Evolutionary conservation across 2,329 filamentous ascomycete genomes (phyloP), one percentile per base, ranked within the genome.

Genomic region (Sporothrix phasma): DNA sequence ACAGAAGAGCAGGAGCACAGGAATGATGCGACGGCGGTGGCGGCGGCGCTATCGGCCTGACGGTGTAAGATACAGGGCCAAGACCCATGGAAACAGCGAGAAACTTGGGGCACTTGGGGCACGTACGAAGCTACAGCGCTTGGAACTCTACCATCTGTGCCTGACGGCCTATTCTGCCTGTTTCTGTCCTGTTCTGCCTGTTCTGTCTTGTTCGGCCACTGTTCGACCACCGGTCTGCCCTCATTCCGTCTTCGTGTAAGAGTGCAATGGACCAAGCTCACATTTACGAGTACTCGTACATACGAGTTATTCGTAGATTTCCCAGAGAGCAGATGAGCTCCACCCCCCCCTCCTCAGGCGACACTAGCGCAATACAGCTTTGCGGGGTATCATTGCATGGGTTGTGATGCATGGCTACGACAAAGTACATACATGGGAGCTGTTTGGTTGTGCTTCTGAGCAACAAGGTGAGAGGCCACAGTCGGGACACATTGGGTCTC

Each of bases 331-430:
- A 56, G 17, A 56, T 3, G 17, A 24, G 37, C 43, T 43, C 54
- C 54, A 58, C 54, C 19, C 54, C 34, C 51, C 39, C 22, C 17
- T 31, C n/a, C 8, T 41, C 53, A 56, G 53, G 19, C n/a, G 8
- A 6, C 37, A 11, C 39, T 64, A 64, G 63, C 56, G 56, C 47
- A 37, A 58, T 15, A 34, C 43, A 41, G 61, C 64, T 66, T 66
- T 66, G 65, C 65, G 65, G 65, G 65, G 65, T 66, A 66, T n/a
- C n/a, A n/a, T 60, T 39, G 60, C 43, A 62, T 59, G 60, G 60
- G 24, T n/a, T n/a, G n/a, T 59, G 46, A 3, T 29, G 37, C 37
- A 58, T 26, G 45, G 45, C n/a, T n/a, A n/a, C n/a, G n/a, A n/a
- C n/a, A n/a, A n/a, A n/a, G n/a, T n/a, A n/a, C n/a, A n/a, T 24